These are phyloP conservation scores for Thelonectria discophora DNA, from an alignment of 2,329 filamentous ascomycete species.

Conservation along the genomic window DNA sequence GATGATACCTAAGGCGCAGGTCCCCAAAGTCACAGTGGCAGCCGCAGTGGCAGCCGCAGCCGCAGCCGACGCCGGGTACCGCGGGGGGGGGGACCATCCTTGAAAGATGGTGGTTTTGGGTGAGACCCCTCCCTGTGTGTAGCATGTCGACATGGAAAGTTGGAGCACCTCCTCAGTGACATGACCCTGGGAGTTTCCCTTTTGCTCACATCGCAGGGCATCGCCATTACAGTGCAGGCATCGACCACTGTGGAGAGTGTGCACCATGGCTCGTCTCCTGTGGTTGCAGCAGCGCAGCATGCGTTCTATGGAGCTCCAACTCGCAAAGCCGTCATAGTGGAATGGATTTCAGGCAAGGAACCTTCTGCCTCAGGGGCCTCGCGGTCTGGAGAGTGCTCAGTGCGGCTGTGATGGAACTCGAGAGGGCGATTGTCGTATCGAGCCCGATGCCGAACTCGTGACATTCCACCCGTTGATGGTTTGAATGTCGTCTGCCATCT, in stretches of 20 bases:
- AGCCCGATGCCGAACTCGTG: constrained; percentile 20
- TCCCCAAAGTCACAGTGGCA: constrained; percentile 21
- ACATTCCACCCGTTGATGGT: constrained; percentile 8
- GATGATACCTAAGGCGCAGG: constrained; percentile 35
- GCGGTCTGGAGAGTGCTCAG: constrained; percentile 18
- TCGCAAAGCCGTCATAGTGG: constrained; percentile 5
- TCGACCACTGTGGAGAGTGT: constrained; percentile 2
- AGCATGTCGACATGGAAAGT: background rate
- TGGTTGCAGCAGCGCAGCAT: background rate
- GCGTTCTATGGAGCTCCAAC: constrained; percentile 11
- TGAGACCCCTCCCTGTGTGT: background rate
- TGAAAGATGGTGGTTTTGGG: constrained; percentile 11
- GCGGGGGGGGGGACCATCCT: constrained; percentile 29
- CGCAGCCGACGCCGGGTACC: constrained; percentile 32
- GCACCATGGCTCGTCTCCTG: background rate
- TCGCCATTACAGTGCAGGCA: background rate
- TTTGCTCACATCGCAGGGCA: constrained; percentile 4
- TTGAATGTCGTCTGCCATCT: constrained; percentile 13
- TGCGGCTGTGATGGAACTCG: constrained; percentile 16
- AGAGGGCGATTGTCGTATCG: constrained; percentile 15
- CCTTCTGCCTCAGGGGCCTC: constrained; percentile 14
- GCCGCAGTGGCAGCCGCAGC: constrained; percentile 3
- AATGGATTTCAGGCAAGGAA: constrained; percentile 17
- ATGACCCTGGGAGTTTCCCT: constrained; percentile 14
- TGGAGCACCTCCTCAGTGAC: constrained; percentile 1